Evolutionary conservation across 768 basidiomycete genomes (phyloP).

Genomic region (Boletus vinaceobasis): DNA sequence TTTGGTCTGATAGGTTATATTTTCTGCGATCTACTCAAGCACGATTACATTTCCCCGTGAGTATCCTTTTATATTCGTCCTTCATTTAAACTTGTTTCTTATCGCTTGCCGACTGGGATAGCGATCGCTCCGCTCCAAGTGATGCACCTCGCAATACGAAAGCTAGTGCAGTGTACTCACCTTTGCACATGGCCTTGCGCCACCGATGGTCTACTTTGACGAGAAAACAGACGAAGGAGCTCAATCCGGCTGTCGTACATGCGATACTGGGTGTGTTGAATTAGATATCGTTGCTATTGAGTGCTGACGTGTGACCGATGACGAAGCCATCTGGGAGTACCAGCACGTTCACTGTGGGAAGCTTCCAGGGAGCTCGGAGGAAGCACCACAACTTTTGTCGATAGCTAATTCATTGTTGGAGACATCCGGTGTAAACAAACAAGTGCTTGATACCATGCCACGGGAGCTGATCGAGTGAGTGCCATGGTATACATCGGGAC

Average conservation of each 20-base stretch:
- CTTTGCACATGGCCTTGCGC: slow-evolving; percentile 59
- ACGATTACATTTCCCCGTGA: slow-evolving; percentile 84
- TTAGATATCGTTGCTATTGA: neutral
- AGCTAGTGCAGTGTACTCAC: slow-evolving; percentile 58
- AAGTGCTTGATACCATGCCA: slow-evolving; percentile 57
- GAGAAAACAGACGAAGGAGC: slow-evolving; percentile 74
- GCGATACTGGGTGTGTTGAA: slow-evolving; percentile 59
- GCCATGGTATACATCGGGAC: neutral
- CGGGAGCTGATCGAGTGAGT: slow-evolving; percentile 58
- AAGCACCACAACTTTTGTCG: slow-evolving; percentile 55
- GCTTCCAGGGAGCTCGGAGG: slow-evolving; percentile 51
- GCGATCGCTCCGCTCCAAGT: slow-evolving; percentile 61
- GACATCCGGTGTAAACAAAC: slow-evolving; percentile 66
- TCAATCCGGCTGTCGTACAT: slow-evolving; percentile 74
- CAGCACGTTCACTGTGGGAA: slow-evolving; percentile 53
- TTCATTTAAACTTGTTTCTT: slow-evolving; percentile 7
- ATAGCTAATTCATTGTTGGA: slow-evolving; percentile 61
- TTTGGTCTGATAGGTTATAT: slow-evolving; percentile 92
- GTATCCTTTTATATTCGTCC: slow-evolving; percentile 29
- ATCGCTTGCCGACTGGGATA: slow-evolving; percentile 26
- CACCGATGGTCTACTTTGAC: slow-evolving; percentile 69
- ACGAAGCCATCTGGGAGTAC: slow-evolving; percentile 79
- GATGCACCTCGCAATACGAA: slow-evolving; percentile 58
- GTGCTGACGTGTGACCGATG: slow-evolving; percentile 13
- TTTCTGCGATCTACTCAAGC: slow-evolving; percentile 87